Percentiles rank a stretch among this genome's conserved stretches.
Conservation (phyloP, 139 green algal genomes). For the Closterium sp. region DNA sequence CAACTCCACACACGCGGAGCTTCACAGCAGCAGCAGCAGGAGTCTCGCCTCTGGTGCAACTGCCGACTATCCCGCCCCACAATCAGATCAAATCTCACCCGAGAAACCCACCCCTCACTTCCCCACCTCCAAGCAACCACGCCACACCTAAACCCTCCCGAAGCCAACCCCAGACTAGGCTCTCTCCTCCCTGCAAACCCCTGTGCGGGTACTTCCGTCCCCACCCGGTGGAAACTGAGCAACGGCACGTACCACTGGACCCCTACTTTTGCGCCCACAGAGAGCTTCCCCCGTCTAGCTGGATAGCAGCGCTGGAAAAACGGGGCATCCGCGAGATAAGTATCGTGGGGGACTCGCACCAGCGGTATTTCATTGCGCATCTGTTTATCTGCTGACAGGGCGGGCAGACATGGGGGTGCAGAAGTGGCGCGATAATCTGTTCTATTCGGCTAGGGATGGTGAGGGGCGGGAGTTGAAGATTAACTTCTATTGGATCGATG, state of each 20-base stretch:
- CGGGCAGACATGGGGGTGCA: background rate
- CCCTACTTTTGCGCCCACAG: background rate
- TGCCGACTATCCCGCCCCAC: no score
- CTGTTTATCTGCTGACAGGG: background rate
- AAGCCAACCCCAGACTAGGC: background rate
- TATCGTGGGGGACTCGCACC: background rate
- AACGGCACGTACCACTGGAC: background rate
- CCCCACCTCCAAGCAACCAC: background rate
- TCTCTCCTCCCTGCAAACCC: background rate
- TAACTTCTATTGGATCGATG: background rate
- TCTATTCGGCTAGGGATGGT: background rate
- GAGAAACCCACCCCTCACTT: background rate
- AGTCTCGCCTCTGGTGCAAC: no score
- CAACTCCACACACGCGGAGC: background rate
- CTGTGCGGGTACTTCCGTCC: background rate
- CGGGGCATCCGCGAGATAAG: background rate
- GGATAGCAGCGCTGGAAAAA: background rate
- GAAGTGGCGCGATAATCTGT: background rate
- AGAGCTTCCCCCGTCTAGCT: background rate
- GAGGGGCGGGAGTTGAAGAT: background rate
- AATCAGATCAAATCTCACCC: no score
- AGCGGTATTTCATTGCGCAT: background rate
- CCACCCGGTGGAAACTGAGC: background rate
- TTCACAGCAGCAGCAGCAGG: no score
- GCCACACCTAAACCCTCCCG: no score